Conservation (phyloP, 2,329 filamentous ascomycete species). For the Nemania sp. region DNA sequence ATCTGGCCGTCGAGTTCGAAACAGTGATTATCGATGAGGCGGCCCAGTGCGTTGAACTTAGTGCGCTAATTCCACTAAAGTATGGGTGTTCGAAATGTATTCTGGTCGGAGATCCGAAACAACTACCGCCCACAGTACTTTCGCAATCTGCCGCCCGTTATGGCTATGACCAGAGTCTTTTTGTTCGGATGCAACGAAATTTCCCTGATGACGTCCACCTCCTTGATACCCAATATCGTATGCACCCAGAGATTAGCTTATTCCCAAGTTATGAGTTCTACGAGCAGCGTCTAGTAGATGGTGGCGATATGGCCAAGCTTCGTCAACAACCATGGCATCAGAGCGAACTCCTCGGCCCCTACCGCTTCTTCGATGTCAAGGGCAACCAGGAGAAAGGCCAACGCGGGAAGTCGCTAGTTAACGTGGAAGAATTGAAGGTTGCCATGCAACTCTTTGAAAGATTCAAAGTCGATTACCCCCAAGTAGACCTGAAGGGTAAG, state of each 20-base stretch:
- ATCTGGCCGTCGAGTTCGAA: constrained; percentile 94
- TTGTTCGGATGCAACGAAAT: constrained; percentile 97
- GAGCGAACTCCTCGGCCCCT: constrained; percentile 84
- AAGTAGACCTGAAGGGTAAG: constrained; percentile 80
- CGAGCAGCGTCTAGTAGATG: constrained; percentile 86
- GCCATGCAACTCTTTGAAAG: constrained; percentile 87
- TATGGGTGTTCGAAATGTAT: constrained; percentile 98
- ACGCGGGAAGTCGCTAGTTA: constrained; percentile 84
- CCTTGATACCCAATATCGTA: constrained; percentile 97
- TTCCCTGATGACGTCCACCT: constrained; percentile 89
- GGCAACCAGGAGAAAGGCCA: constrained; percentile 86
- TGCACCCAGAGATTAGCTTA: constrained; percentile 95
- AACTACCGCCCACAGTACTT: constrained; percentile 93
- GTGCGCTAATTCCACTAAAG: constrained; percentile 94
- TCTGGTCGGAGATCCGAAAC: constrained; percentile 96
- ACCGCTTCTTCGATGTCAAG: constrained; percentile 96
- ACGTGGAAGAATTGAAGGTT: constrained; percentile 85
- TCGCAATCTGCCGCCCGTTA: constrained; percentile 92
- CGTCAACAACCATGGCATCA: constrained; percentile 87
- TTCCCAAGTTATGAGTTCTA: constrained; percentile 96
- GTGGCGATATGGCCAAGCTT: constrained; percentile 81
- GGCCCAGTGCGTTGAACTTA: constrained; percentile 97
- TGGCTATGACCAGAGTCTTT: constrained; percentile 97
- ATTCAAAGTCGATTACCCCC: constrained; percentile 77
- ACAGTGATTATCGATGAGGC: constrained; percentile 99